Base-by-base conservation (phyloP, 495 filamentous ascomycete species). In the Cercophora samala region DNA sequence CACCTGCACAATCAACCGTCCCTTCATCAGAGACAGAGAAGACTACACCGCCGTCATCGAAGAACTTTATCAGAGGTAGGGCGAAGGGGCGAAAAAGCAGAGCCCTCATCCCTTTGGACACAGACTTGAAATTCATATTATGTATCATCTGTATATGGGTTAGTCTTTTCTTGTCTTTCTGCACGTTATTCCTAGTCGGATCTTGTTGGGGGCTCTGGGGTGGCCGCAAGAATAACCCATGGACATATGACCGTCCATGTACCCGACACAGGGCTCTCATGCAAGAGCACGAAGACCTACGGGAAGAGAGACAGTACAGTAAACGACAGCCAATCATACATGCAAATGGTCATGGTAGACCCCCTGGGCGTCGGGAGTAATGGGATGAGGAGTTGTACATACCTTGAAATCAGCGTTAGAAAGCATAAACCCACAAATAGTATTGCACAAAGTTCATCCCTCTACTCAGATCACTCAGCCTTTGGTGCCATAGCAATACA, bases 401-500 rank as follows among this genome's bases (percentile, higher is more conserved):
- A 9, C 15, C 37, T 46, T 46, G 37, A 46, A 46, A 46, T 8
- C 8, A 17, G 37, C 15, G 2, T 1, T 46, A 46, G 37, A 17
- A 46, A 46, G 15, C 13, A 46, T 46, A 46, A n/a, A n/a, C n/a
- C n/a, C n/a, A n/a, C n/a, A n/a, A n/a, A n/a, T n/a, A n/a, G n/a
- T n/a, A n/a, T n/a, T n/a, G n/a, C n/a, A n/a, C n/a, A n/a, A n/a
- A n/a, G n/a, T n/a, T n/a, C n/a, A n/a, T n/a, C n/a, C n/a, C 37
- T 17, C 15, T 11, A 46, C 37, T 46, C 8, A 9, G 37, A 11
- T 46, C 13, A 13, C 37, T 46, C 37, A 17, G 54, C 52, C 62
- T 70, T 74, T 23, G 62, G 72, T 11, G 83, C 80, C 19, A 89
- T 71, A 29, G 82, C 81, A 59, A 87, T 82, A 65, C 86, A 79